Evolutionary conservation across 1,139 yeast species (phyloP).

Genomic region (Petasospora fabianii): DNA sequence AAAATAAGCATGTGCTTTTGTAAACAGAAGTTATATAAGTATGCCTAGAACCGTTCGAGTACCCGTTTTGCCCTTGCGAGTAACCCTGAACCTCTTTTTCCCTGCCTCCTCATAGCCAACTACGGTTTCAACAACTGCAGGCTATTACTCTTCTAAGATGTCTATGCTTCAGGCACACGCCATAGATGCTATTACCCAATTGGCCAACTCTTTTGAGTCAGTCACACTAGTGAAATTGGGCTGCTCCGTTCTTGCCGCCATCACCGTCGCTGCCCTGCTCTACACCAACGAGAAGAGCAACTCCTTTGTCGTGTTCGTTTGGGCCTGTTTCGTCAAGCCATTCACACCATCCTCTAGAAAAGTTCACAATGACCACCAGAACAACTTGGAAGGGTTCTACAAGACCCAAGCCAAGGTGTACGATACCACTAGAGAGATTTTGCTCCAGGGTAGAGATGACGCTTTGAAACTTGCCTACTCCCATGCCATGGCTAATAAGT

Average conservation of each 20-base stretch:
- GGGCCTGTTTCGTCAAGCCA: constrained; percentile 69
- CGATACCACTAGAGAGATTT: constrained; percentile 60
- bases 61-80: too few species aligned
- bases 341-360: constrained; percentile 41
- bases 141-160: too few species aligned
- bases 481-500: constrained; percentile 37
- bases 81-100: too few species aligned
- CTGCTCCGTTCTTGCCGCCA: constrained; percentile 8
- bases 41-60: too few species aligned
- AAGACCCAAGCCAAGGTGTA: constrained; percentile 73
- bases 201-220: constrained; percentile 8
- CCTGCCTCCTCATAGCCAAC: too few species aligned
- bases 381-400: constrained; percentile 67
- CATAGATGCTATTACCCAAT: not conserved
- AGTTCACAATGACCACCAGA: constrained; percentile 51
- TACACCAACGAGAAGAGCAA: constrained; percentile 16
- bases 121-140: too few species aligned
- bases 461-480: constrained; percentile 57
- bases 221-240: constrained; percentile 9
- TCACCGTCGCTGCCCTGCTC: constrained; percentile 10
- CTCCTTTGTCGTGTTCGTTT: constrained; percentile 30
- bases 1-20: too few species aligned
- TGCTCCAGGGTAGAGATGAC: constrained; percentile 68
- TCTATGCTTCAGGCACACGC: too few species aligned
- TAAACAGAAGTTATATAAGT: too few species aligned